Conservation (phyloP, 306 rosid genomes). For the Glycine latifolia region DNA sequence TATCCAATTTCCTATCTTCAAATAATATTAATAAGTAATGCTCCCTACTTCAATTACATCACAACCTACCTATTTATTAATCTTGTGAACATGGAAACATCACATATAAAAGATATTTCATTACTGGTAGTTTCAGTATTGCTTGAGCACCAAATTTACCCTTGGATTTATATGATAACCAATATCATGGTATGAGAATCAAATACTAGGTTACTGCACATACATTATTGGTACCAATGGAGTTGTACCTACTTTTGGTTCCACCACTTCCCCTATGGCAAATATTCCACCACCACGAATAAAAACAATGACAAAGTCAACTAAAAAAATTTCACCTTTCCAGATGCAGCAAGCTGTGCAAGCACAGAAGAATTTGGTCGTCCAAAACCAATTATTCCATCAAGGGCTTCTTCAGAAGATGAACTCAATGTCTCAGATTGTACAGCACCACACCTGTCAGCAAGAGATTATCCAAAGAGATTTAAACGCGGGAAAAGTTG, state of each 20-base stretch:
- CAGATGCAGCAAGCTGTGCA: constrained; percentile 88
- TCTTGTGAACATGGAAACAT: constrained; percentile 16
- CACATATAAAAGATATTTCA: constrained; percentile 21
- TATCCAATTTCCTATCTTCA: too few relatives aligned
- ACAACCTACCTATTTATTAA: constrained; percentile 9
- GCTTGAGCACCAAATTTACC: constrained; percentile 22
- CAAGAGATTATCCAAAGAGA: constrained; percentile 27
- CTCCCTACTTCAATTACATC: constrained; percentile 9
- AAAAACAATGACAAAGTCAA: constrained; percentile 91
- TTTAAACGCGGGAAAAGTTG: constrained; percentile 6
- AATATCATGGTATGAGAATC: constrained; percentile 36
- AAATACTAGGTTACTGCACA: constrained; percentile 51
- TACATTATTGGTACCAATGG: constrained; percentile 79
- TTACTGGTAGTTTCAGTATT: constrained; percentile 22
- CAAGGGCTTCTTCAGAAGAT: constrained; percentile 70
- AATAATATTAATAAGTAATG: too few relatives aligned
- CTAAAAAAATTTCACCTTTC: constrained; percentile 93
- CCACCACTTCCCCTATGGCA: constrained; percentile 94
- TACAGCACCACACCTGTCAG: constrained; percentile 74
- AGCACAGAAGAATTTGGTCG: constrained; percentile 91
- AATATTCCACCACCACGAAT: constrained; percentile 89
- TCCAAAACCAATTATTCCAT: constrained; percentile 96
- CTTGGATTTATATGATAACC: constrained; percentile 32
- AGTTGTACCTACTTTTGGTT: constrained; percentile 78
- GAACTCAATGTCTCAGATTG: constrained; percentile 75